Conservation (phyloP, 805 yeast species). For the Candida koratica region DNA sequence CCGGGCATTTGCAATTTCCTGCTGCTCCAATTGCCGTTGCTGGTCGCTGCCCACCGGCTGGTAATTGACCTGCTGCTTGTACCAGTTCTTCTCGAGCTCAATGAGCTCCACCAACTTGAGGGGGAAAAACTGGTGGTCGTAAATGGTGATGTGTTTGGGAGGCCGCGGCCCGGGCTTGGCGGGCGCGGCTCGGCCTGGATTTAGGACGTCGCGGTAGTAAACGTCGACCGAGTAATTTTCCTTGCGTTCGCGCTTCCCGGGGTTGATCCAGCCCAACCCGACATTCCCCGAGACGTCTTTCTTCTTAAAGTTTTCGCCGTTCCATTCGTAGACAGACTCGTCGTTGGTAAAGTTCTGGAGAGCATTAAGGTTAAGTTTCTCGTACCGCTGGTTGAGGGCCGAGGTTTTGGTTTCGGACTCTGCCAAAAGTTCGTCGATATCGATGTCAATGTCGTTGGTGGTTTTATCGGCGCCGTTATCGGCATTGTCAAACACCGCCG, state of each 20-base stretch:
- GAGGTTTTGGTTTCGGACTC: slow-evolving; percentile 62
- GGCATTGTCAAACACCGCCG: slow-evolving; percentile 47
- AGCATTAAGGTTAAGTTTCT: slow-evolving; percentile 69
- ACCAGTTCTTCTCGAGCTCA: slow-evolving; percentile 77
- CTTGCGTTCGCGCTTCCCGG: slow-evolving; percentile 79
- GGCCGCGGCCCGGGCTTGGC: slow-evolving; percentile 65
- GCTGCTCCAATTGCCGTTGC: slow-evolving; percentile 57
- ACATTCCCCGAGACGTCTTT: slow-evolving; percentile 50
- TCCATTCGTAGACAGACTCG: slow-evolving; percentile 77
- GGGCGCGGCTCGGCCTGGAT: slow-evolving; percentile 57
- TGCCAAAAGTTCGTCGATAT: slow-evolving; percentile 57
- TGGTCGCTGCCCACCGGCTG: slow-evolving; percentile 31
- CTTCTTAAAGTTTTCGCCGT: slow-evolving; percentile 76
- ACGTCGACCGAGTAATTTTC: slow-evolving; percentile 84
- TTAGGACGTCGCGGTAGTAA: slow-evolving; percentile 77
- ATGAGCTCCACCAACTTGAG: slow-evolving; percentile 69
- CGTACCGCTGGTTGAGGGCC: slow-evolving; percentile 59
- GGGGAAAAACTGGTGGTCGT: slow-evolving; percentile 90
- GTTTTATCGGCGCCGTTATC: too few relatives aligned
- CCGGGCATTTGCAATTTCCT: slow-evolving; percentile 70
- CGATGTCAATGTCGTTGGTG: slow-evolving; percentile 31
- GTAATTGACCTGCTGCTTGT: slow-evolving; percentile 63
- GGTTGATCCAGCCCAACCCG: slow-evolving; percentile 72
- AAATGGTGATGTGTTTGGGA: slow-evolving; percentile 77
- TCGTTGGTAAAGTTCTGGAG: slow-evolving; percentile 71